phyloP scores from a whole-genome alignment of 2,329 filamentous ascomycete genomes.

The Plenodomus tracheiphilus region DNA sequence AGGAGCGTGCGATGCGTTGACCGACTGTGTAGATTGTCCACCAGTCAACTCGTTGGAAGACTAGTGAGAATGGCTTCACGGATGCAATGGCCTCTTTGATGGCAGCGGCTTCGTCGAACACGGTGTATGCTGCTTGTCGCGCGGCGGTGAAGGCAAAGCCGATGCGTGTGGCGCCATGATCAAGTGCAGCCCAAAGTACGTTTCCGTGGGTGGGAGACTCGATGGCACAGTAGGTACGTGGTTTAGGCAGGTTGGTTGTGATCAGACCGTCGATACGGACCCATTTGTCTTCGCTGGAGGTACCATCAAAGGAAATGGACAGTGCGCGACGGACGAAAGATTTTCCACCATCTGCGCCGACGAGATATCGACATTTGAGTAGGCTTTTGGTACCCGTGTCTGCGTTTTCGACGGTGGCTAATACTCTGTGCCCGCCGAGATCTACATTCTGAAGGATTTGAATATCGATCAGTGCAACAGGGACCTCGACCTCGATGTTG shows the following conservation, averaged over 20 bases:
- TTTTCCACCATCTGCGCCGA: constrained; percentile 57
- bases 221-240: constrained; percentile 53
- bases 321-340: constrained; percentile 54
- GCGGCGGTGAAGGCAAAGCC: constrained; percentile 57
- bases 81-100: constrained; percentile 46
- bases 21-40: constrained; percentile 51
- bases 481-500: constrained; percentile 43
- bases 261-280: constrained; percentile 57
- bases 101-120: constrained; percentile 43
- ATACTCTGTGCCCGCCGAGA: constrained; percentile 27
- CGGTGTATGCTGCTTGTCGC: constrained; percentile 40
- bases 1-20: constrained; percentile 44
- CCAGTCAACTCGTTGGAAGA: constrained; percentile 49
- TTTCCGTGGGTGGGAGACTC: constrained; percentile 59
- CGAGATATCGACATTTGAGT: constrained; percentile 51
- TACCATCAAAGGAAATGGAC: constrained; percentile 55
- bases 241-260: constrained; percentile 55
- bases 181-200: constrained; percentile 58
- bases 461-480: constrained; percentile 45
- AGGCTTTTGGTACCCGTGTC: constrained; percentile 28
- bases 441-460: constrained; percentile 41
- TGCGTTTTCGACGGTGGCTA: constrained; percentile 35
- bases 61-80: constrained; percentile 46
- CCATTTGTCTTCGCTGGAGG: constrained; percentile 57
- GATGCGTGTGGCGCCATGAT: constrained; percentile 58